Conservation (phyloP, 257 asterid genomes). For the Euphrasia confusa region DNA sequence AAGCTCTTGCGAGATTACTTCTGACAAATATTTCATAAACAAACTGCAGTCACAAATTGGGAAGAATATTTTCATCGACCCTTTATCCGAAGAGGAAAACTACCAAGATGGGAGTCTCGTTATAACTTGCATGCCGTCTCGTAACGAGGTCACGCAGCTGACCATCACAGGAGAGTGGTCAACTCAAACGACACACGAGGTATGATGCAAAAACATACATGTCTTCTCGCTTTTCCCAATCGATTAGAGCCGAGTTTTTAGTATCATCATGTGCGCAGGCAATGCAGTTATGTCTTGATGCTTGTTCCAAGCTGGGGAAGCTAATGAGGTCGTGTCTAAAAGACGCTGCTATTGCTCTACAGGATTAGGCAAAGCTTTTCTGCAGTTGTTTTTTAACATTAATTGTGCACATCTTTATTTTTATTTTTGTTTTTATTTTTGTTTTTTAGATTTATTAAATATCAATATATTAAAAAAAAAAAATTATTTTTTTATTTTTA, state of each 20-base stretch:
- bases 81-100: conserved; percentile 80
- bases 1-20: background rate
- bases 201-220: conserved; percentile 20
- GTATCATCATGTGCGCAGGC: conserved; percentile 46
- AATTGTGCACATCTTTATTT: conserved; percentile 15
- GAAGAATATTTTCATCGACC: conserved; percentile 77
- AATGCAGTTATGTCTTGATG: conserved; percentile 84
- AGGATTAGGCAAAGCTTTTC: conserved; percentile 26
- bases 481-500: no score
- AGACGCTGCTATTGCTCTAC: conserved; percentile 47
- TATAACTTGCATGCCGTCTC: conserved; percentile 88
- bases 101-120: conserved; percentile 66
- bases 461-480: no score
- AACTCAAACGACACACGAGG: conserved; percentile 76
- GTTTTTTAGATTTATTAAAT: background rate
- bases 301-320: conserved; percentile 76
- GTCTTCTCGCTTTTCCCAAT: background rate
- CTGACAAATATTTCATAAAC: background rate
- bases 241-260: background rate
- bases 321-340: conserved; percentile 76
- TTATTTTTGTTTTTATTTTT: background rate
- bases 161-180: conserved; percentile 91
- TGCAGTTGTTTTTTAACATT: background rate
- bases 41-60: conserved; percentile 64
- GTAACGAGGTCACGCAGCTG: conserved; percentile 85